Conservation (phyloP, 2,329 filamentous ascomycete genomes). For the Diaporthe capsici region DNA sequence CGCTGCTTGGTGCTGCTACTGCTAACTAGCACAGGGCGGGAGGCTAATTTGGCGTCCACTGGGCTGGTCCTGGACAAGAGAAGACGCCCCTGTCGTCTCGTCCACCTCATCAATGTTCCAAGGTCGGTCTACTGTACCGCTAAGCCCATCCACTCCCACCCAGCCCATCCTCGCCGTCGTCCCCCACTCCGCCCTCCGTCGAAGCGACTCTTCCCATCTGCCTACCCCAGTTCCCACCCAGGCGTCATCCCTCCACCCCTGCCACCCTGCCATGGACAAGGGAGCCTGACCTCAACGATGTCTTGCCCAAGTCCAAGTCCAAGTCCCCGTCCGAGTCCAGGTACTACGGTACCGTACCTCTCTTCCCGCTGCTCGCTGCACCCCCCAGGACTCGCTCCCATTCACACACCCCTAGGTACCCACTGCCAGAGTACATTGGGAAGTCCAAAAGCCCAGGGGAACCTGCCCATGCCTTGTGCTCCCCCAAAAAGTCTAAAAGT, state of each 20-base stretch:
- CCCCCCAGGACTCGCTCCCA: conserved; percentile 16
- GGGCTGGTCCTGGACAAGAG: conserved; percentile 24
- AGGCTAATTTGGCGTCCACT: conserved; percentile 34
- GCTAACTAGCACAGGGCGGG: conserved; percentile 18
- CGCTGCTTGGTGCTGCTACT: neutral
- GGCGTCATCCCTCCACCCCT: conserved; percentile 32
- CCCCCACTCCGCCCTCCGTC: conserved; percentile 32
- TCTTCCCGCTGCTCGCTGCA: neutral
- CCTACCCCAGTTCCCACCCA: conserved; percentile 33
- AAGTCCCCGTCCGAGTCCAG: conserved; percentile 20
- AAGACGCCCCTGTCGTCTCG: conserved; percentile 14
- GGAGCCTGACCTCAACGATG: conserved; percentile 15
- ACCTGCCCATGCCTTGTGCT: conserved; percentile 16
- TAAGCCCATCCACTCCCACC: conserved; percentile 26
- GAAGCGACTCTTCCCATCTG: conserved; percentile 21
- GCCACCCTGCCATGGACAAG: conserved; percentile 23
- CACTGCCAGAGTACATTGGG: conserved; percentile 5
- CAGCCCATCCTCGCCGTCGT: conserved; percentile 25
- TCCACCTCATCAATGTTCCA: conserved; percentile 30
- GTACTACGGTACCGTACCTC: conserved; percentile 14
- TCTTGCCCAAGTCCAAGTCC: conserved; percentile 4
- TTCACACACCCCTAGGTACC: conserved; percentile 31
- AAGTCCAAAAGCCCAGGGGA: conserved; percentile 7
- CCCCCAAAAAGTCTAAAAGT: conserved; percentile 33
- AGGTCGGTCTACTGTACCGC: conserved; percentile 14